Evolutionary conservation across 2,329 filamentous ascomycete genomes (phyloP), one percentile per base, ranked within the genome.

Genomic region (Trichoderma polysporum): DNA sequence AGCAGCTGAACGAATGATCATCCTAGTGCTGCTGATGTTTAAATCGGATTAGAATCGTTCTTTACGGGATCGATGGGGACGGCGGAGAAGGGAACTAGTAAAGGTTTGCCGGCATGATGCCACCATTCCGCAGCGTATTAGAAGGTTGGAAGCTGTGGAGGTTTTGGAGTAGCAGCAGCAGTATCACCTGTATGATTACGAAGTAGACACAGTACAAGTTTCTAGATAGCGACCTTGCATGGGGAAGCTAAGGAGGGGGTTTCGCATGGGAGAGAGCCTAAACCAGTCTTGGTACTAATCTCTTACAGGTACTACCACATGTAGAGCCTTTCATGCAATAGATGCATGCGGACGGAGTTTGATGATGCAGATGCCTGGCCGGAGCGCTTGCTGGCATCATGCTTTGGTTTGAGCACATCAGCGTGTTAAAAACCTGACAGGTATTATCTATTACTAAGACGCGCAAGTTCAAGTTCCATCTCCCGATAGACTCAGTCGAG

Each of bases 171-270:
- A 37, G 57, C 57, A 22, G 57, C 45, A 29, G 56, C 29, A 37
- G 56, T 31, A 47, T 59, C 29, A 47, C 29, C 56, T n/a, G 19
- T 45, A 19, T 45, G n/a, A n/a, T n/a, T n/a, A n/a, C n/a, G 17
- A n/a, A 41, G 17, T 19, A n/a, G 39, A 41, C 17, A 27, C 15
- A 19, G 15, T 29, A 50, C 22, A 27, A 29, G 27, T 12, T 22
- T 60, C 39, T 39, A 27, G 57, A 47, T 25, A 56, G 52, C 37
- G n/a, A n/a, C n/a, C n/a, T 47, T 59, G 57, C 57, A 59, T 39
- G 49, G 35, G 41, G n/a, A n/a, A 41, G 37, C 56, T 13, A 59
- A 59, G 33, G 27, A 17, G 17, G 19, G 47, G 35, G 47, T 31
- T 56, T 53, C 49, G 45, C 50, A 29, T 29, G 22, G 45, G 25